Conservation (phyloP, 225 moss, liverwort and hornwort genomes). For the Straminergon stramineum region DNA sequence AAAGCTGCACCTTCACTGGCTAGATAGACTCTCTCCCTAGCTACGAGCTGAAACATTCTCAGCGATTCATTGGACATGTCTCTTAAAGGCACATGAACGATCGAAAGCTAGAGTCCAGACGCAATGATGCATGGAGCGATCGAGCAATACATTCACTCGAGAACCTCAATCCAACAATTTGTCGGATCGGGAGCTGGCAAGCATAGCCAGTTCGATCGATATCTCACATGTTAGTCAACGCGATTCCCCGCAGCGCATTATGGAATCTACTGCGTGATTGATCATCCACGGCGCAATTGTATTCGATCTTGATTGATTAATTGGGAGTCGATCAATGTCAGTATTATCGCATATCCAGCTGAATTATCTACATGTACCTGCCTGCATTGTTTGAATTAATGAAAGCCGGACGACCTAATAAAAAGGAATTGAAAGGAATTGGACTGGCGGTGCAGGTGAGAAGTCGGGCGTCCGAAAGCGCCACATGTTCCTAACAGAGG, state of each 20-base stretch:
- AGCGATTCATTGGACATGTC: background rate
- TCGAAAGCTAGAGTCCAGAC: background rate
- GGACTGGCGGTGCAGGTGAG: background rate
- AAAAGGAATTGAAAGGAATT: background rate
- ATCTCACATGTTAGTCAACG: background rate
- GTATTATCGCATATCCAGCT: background rate
- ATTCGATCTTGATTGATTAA: too few relatives aligned
- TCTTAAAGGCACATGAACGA: background rate
- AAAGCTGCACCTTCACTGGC: background rate
- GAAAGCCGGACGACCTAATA: background rate
- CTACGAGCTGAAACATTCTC: background rate
- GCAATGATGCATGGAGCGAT: background rate
- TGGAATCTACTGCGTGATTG: too few relatives aligned
- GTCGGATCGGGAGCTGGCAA: background rate
- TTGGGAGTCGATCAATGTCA: too few relatives aligned
- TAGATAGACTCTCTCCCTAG: background rate
- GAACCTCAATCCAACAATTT: background rate
- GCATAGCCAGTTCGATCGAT: background rate
- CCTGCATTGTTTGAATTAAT: background rate
- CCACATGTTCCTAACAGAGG: background rate
- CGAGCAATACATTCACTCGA: background rate
- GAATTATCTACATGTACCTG: background rate
- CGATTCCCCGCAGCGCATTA: background rate
- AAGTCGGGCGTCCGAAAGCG: slow-evolving; percentile 10
- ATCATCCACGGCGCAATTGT: too few relatives aligned